Percentiles rank a stretch among this genome's conserved stretches.
These are phyloP conservation scores for Platismatia glauca DNA, from an alignment of 495 filamentous ascomycete species.

Conservation along the genomic window DNA sequence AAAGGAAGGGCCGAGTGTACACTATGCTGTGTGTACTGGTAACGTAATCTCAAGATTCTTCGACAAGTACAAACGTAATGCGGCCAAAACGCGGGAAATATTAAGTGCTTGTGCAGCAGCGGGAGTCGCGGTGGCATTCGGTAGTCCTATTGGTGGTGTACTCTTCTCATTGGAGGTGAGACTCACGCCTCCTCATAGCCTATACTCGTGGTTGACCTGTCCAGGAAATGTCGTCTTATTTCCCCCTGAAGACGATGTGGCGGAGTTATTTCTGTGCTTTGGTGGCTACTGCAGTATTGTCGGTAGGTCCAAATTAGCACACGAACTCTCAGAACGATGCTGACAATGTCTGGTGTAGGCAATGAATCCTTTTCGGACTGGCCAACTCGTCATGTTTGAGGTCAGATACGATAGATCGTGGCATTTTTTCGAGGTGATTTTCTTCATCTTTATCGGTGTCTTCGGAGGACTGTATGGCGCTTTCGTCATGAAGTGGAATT, in stretches of 20 bases:
- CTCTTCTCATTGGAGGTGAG: constrained; percentile 81
- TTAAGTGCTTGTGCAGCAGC: constrained; percentile 90
- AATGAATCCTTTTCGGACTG: constrained; percentile 96
- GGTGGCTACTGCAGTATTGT: constrained; percentile 87
- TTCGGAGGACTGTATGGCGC: constrained; percentile 96
- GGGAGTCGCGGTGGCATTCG: constrained; percentile 93
- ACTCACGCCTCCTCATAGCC: too few species aligned
- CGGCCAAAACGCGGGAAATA: constrained; percentile 91
- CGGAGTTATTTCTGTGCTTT: constrained; percentile 95
- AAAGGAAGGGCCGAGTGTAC: constrained; percentile 95
- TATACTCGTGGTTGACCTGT: constrained; percentile 8
- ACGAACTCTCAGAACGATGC: not conserved
- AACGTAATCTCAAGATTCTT: constrained; percentile 95
- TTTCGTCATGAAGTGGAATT: constrained; percentile 97
- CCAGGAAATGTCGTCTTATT: constrained; percentile 93
- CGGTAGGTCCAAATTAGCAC: constrained; percentile 39
- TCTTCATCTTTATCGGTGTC: constrained; percentile 83
- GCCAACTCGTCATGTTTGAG: constrained; percentile 99
- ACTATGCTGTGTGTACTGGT: constrained; percentile 95
- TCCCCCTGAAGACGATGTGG: constrained; percentile 97
- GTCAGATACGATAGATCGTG: constrained; percentile 91
- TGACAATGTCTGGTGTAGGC: constrained; percentile 33
- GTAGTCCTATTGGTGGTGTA: constrained; percentile 93
- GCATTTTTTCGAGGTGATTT: constrained; percentile 95
- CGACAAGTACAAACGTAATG: constrained; percentile 85